phyloP scores from a whole-genome alignment of 257 asterid genomes.

The Jaltomata sinuosa region DNA sequence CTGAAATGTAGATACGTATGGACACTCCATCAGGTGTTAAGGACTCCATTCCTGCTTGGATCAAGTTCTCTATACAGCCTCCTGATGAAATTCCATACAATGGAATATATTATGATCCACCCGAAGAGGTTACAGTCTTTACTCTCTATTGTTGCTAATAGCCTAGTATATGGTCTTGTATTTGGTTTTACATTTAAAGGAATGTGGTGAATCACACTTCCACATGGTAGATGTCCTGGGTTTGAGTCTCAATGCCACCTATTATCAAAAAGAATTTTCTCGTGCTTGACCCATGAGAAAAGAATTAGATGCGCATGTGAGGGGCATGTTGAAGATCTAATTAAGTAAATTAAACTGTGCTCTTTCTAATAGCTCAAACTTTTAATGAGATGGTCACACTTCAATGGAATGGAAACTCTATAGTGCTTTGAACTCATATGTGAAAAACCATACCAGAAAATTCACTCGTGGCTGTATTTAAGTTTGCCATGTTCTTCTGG shows the following conservation, averaged over 20 bases:
- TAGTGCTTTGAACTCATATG: not conserved
- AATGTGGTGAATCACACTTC: not conserved
- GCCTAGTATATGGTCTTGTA: not conserved
- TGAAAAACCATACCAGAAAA: not conserved
- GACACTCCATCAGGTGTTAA: constrained; percentile 90
- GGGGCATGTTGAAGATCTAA: not conserved
- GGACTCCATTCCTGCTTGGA: constrained; percentile 99
- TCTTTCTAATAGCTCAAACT: not conserved
- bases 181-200: not conserved
- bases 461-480: not conserved
- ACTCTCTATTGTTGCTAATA: not conserved
- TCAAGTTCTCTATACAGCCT: constrained; percentile 87
- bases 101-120: constrained; percentile 96
- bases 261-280: not conserved
- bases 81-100: constrained; percentile 92
- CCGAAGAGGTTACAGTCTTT: constrained; percentile 57
- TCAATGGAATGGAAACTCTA: not conserved
- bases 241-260: not conserved
- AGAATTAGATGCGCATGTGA: not conserved
- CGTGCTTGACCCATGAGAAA: not conserved
- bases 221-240: not conserved
- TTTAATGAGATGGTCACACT: not conserved
- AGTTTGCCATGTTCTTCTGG: not conserved
- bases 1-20: constrained; percentile 80
- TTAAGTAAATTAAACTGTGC: not conserved